Conservation (phyloP, 257 asterid species). For the Plantago major region DNA sequence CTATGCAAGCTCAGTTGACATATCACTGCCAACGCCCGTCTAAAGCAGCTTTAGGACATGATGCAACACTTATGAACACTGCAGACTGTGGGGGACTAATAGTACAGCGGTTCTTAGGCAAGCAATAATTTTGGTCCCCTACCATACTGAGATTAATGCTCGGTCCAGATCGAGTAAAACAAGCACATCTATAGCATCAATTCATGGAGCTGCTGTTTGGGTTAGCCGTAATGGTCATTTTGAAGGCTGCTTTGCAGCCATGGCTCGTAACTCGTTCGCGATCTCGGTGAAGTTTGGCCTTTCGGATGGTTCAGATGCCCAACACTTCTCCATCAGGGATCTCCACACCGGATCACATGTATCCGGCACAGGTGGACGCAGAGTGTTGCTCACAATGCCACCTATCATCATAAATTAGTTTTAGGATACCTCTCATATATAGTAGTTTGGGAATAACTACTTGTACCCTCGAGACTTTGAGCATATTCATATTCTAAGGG, state of each 20-base stretch:
- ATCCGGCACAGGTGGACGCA: conserved; percentile 88
- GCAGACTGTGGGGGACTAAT: too few species aligned
- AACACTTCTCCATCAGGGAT: conserved; percentile 84
- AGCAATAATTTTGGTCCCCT: too few species aligned
- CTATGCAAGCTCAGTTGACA: too few species aligned
- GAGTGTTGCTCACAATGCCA: conserved; percentile 90
- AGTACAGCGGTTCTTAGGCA: too few species aligned
- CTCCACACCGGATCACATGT: conserved; percentile 74
- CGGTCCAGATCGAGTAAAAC: too few species aligned
- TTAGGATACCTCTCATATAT: not conserved
- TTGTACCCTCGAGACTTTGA: too few species aligned
- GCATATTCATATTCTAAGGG: not conserved
- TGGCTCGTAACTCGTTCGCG: conserved; percentile 66
- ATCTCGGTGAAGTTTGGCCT: conserved; percentile 81
- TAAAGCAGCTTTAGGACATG: too few species aligned
- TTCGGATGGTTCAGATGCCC: conserved; percentile 89
- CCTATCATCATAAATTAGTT: conserved; percentile 35
- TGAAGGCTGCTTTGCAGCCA: conserved; percentile 66
- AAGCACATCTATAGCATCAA: too few species aligned
- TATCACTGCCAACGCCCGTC: too few species aligned
- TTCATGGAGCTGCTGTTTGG: conserved; percentile 21
- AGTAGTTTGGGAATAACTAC: too few species aligned
- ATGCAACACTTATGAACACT: too few species aligned
- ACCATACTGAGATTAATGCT: too few species aligned
- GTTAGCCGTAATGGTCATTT: conserved; percentile 56